Evolutionary conservation across 2,329 filamentous ascomycete species (phyloP), one percentile per base, ranked within the genome.

Genomic region (Fusarium avenaceum): DNA sequence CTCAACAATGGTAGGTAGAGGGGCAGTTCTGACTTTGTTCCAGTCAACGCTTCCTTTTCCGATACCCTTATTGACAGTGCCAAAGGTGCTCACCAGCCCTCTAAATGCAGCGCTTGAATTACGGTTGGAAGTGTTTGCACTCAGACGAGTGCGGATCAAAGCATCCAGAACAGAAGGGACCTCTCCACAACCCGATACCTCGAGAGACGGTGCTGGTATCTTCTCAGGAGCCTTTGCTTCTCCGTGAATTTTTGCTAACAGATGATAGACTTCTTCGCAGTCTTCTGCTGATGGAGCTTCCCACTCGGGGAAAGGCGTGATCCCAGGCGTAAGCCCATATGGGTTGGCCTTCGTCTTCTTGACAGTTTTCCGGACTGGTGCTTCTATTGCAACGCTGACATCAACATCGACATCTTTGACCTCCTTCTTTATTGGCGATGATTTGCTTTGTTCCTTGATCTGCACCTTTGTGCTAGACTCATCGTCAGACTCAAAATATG

Each of bases 1-100:
- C 6, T 83, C 76, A 1, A 82, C 80, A 0, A 92, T 82, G 20
- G 92, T 90, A 6, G 75, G 65, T 26, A 74, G 51, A 3, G 72
- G 65, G 15, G 72, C 72, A 11, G 40, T 49, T 42, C 72, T 71
- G 15, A 74, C 72, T 15, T 65, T 73, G 35, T 74, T 69, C 72
- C 72, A 74, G 32, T 74, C 63, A 26, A 74, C 72, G 30, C 72
- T 74, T 10, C 72, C 72, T 42, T 74, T 63, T 14, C 72, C 72
- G 39, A 74, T 70, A 3, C 72, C 72, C 22, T 72, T 62, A 8
- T 70, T 61, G 43, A 74, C 42, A 26, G 63, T 63, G 4, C 72
- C 72, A 40, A 74, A 74, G 19, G 67, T 69, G 26, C 50, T 62
- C 11, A 74, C 72, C 14, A 74, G 40, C 10, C 72, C 72, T 49